These are phyloP conservation scores for Akanthomyces dipterigenus DNA, from an alignment of 2,329 filamentous ascomycete species.

Conservation along the genomic window DNA sequence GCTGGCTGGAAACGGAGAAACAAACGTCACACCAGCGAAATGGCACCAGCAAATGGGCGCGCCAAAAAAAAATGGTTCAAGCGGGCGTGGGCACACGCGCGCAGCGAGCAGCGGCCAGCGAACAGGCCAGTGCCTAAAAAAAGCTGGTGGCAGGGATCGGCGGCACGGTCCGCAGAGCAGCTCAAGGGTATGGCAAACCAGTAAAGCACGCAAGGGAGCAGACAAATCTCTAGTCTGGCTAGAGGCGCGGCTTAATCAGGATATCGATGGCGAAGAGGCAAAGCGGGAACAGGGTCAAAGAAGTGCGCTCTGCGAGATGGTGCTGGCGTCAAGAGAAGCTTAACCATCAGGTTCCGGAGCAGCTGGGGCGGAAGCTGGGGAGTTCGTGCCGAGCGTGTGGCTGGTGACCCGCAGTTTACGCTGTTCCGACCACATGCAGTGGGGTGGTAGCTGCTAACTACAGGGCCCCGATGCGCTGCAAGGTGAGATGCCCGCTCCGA, in stretches of 20 bases:
- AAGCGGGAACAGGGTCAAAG: not conserved
- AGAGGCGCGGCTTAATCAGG: not conserved
- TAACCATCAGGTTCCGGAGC: not conserved
- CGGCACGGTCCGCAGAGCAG: not conserved
- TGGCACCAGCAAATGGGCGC: not conserved
- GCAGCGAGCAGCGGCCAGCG: not conserved
- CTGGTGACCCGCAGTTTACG: not conserved
- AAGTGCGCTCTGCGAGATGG: not conserved
- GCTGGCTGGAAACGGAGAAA: not conserved
- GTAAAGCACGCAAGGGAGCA: not conserved
- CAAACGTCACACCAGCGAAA: conserved; percentile 2
- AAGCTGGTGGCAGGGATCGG: conserved; percentile 5
- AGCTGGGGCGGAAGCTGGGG: conserved; percentile 1
- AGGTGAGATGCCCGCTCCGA: not conserved
- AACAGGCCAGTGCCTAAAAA: not conserved
- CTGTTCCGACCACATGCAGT: not conserved
- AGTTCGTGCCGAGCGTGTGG: conserved; percentile 4
- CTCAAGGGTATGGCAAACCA: not conserved
- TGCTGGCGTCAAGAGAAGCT: not conserved
- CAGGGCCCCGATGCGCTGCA: not conserved
- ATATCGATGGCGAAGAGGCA: not conserved
- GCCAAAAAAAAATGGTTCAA: not conserved
- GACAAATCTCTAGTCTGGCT: too few relatives aligned
- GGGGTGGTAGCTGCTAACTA: too few relatives aligned
- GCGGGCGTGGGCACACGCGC: not conserved